Percentiles rank a stretch among this genome's conserved stretches.
Evolutionary conservation across 2,329 filamentous ascomycete species (phyloP).

Genomic region (Fusarium multiceps): DNA sequence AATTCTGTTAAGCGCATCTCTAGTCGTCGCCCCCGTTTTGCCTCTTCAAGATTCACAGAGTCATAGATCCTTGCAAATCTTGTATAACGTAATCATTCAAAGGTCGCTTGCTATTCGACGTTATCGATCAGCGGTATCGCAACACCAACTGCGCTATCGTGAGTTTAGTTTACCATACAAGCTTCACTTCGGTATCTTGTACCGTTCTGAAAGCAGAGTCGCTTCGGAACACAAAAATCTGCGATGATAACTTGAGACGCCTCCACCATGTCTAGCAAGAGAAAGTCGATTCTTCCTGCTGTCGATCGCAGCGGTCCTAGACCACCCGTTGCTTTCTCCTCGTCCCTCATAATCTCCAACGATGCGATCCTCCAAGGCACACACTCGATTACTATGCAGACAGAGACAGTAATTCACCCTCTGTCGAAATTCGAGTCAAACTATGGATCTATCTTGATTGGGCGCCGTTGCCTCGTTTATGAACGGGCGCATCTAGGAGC

Average conservation of each 20-base stretch:
- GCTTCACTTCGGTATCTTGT: conserved; percentile 14
- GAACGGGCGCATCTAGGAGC: conserved; percentile 73
- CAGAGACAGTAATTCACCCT: conserved; percentile 86
- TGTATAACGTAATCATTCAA: conserved; percentile 32
- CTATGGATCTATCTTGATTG: conserved; percentile 81
- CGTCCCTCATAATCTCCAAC: conserved; percentile 70
- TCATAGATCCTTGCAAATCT: conserved; percentile 40
- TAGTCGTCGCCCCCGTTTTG: conserved; percentile 16
- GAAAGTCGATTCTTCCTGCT: conserved; percentile 67
- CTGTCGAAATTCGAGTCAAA: conserved; percentile 82
- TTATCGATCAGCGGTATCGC: conserved; percentile 20
- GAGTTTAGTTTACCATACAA: conserved; percentile 1
- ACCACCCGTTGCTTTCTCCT: conserved; percentile 71
- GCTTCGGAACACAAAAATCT: background rate
- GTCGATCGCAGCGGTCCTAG: conserved; percentile 65
- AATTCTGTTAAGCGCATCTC: conserved; percentile 28
- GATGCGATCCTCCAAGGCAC: conserved; percentile 74
- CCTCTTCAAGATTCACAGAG: conserved; percentile 34
- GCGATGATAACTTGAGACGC: conserved; percentile 16
- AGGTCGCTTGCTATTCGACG: conserved; percentile 29
- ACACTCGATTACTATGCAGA: conserved; percentile 80
- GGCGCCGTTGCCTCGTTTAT: conserved; percentile 83
- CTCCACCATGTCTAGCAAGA: conserved; percentile 58
- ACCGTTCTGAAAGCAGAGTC: conserved; percentile 11
- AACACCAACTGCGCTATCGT: conserved; percentile 25